Conservation (phyloP, 129 eudicot genomes). For the Glebionis coronaria region DNA sequence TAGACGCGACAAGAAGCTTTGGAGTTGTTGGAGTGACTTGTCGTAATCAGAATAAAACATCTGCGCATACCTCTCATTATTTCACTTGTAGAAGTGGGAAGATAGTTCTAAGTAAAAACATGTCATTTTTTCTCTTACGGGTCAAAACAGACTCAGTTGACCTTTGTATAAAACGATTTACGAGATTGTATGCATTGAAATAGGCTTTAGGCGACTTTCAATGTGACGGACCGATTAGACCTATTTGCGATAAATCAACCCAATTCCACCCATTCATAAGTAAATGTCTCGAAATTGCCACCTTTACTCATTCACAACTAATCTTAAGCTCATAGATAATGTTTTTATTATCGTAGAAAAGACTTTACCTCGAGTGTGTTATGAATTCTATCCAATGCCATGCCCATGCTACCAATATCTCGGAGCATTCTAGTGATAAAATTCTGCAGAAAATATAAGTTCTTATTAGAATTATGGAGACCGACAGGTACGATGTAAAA, state of each 20-base stretch:
- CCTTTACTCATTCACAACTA: background rate
- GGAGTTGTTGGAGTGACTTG: constrained; percentile 94
- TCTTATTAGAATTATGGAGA: constrained; percentile 1
- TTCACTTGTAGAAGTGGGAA: too few relatives aligned
- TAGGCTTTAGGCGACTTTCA: too few relatives aligned
- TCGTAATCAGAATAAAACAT: constrained; percentile 86
- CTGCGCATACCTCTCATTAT: constrained; percentile 29
- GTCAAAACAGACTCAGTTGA: too few relatives aligned
- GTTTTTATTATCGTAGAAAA: constrained; percentile 9
- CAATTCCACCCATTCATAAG: background rate
- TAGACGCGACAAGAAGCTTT: constrained; percentile 77
- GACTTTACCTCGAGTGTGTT: constrained; percentile 80
- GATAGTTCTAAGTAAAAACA: too few relatives aligned
- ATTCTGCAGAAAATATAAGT: constrained; percentile 50
- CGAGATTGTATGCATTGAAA: too few relatives aligned
- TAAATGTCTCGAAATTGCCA: background rate
- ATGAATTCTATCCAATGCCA: constrained; percentile 90
- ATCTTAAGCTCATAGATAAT: background rate
- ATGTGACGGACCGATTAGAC: too few relatives aligned
- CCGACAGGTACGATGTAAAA: background rate
- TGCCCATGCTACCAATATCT: constrained; percentile 95
- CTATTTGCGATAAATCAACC: too few relatives aligned
- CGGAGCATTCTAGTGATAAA: constrained; percentile 89
- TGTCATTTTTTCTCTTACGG: too few relatives aligned
- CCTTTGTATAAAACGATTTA: too few relatives aligned